Base-by-base conservation (phyloP, 805 yeast genomes). In the Priceomyces haplophilus region DNA sequence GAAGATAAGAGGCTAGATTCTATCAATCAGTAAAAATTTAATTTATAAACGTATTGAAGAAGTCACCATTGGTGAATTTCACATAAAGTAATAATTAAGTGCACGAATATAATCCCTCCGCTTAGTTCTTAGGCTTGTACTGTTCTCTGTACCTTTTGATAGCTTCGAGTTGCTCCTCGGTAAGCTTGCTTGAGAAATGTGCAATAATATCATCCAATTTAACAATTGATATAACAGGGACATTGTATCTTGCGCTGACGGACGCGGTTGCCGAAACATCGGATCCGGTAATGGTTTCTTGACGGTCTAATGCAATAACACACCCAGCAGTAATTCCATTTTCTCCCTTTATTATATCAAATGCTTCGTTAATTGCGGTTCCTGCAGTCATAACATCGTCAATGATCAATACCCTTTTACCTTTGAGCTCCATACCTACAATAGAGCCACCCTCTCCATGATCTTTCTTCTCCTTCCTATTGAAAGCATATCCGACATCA, bases 331-430 rank as follows among this genome's bases (percentile, higher is more conserved):
- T 84, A 11, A 67, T 57, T 38, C 97, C 99, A 27, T 78, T 70
- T 51, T 82, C 91, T 19, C 56, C 65, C 19, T 67, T 66, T 54
- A 93, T 88, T 56, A 93, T 85, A 38, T 76, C 80, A 55, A 87
- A 85, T 0, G 98, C 97, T 68, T 93, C 98, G 55, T 85, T 85
- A 61, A 90, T 89, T 38, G 99, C 98, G 45, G 98, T 93, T 32
- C 99, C 99, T 1, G 98, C 98, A 46, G 98, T 91, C 83, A 91
- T 90, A 34, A 93, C 97, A 58, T 91, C 99, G 64, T 93, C 99
- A 48, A 91, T 88, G 55, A 93, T 87, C 55, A 93, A 70, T 18
- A 91, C 79, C 47, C 76, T 76, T 64, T 90, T 85, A 38, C 78
- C 85, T 47, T 76, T 75, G 54, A 91, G 76, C 4, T 79, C 65